Evolutionary conservation across 768 basidiomycete genomes (phyloP).

Genomic region (Paxillus ammoniavirescens): DNA sequence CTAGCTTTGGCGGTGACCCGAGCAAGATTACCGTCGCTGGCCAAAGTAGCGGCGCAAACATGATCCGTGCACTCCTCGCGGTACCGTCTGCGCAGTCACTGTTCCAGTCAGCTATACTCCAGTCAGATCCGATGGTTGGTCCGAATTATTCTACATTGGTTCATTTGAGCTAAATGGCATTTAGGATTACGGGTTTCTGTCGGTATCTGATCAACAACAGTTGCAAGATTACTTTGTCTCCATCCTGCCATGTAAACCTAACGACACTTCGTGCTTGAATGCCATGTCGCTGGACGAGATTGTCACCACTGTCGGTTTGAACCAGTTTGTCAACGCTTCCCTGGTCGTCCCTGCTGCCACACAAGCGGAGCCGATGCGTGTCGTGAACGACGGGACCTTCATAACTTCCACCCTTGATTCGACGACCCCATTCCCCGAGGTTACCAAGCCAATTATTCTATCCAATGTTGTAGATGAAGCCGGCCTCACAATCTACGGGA

Average conservation of each 20-base stretch:
- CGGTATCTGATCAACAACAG: conserved; percentile 47
- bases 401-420: conserved; percentile 67
- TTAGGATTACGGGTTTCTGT: conserved; percentile 73
- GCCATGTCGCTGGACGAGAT: conserved; percentile 49
- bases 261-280: conserved; percentile 49
- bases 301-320: conserved; percentile 47
- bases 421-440: conserved; percentile 54
- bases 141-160: not conserved
- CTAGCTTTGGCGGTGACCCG: conserved; percentile 65
- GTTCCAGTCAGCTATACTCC: conserved; percentile 77
- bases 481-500: conserved; percentile 54
- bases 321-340: conserved; percentile 41
- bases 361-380: conserved; percentile 53
- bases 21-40: conserved; percentile 75
- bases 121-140: conserved; percentile 84
- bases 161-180: conserved; percentile 5
- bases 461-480: conserved; percentile 76
- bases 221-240: conserved; percentile 54
- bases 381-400: conserved; percentile 65
- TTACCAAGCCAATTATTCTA: conserved; percentile 66
- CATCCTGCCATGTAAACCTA: conserved; percentile 44
- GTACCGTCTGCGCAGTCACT: conserved; percentile 66
- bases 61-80: conserved; percentile 77
- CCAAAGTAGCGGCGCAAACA: conserved; percentile 76
- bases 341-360: conserved; percentile 52